Conservation (phyloP, 306 rosid species). For the Senna siamea region DNA sequence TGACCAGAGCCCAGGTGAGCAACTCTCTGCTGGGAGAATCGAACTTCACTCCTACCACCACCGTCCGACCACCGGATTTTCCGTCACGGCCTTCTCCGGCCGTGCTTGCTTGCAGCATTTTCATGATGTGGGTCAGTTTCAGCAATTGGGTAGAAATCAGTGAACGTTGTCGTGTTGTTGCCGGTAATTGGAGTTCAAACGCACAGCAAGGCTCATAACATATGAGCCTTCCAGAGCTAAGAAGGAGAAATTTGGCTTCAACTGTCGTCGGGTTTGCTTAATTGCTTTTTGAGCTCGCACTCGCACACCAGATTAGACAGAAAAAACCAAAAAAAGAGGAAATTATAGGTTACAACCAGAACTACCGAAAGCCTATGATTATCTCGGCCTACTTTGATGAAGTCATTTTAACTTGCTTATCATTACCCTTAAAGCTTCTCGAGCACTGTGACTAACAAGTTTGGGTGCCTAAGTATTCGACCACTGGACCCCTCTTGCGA, state of each 20-base stretch:
- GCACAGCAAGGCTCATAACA: not conserved
- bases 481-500: too few species aligned
- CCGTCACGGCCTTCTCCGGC: constrained; percentile 45
- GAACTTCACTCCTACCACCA: constrained; percentile 82
- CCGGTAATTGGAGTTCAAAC: constrained; percentile 36
- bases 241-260: constrained; percentile 32
- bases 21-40: constrained; percentile 84
- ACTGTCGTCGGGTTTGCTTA: constrained; percentile 45
- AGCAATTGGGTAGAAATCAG: constrained; percentile 24
- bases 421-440: not conserved
- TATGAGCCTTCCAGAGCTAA: not conserved
- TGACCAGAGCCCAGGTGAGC: constrained; percentile 94
- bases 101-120: constrained; percentile 47
- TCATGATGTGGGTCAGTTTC: constrained; percentile 21
- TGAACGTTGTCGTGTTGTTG: constrained; percentile 35
- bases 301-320: constrained; percentile 36
- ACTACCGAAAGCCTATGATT: constrained; percentile 18
- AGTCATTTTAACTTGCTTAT: constrained; percentile 29
- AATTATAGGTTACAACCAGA: constrained; percentile 27
- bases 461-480: too few species aligned
- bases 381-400: constrained; percentile 25
- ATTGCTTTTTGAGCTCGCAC: constrained; percentile 45
- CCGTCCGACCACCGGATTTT: constrained; percentile 57
- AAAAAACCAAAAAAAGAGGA: constrained; percentile 9
- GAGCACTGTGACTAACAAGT: too few species aligned